These are phyloP conservation scores for Collybia sp. DNA, from an alignment of 768 basidiomycete species.

Conservation along the genomic window DNA sequence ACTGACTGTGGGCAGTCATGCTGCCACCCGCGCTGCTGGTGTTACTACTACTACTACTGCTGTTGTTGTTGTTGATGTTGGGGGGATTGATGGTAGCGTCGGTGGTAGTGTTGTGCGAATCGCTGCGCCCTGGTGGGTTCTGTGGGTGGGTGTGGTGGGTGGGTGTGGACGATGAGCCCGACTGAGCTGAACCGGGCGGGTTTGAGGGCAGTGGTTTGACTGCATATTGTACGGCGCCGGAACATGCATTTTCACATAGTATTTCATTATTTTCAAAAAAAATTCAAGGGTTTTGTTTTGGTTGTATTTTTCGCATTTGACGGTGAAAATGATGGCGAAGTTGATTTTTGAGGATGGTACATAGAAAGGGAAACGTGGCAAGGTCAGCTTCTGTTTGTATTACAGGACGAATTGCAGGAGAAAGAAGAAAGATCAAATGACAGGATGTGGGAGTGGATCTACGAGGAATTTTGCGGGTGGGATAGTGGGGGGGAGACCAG, in stretches of 20 bases:
- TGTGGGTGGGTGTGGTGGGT: background rate
- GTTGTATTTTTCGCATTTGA: too few species aligned
- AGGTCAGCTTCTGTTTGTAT: too few species aligned
- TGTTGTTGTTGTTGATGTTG: constrained; percentile 1
- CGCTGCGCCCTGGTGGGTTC: background rate
- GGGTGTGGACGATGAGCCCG: background rate
- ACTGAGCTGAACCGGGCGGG: background rate
- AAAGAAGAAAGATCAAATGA: constrained; percentile 1
- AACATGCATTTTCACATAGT: too few species aligned
- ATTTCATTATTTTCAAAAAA: too few species aligned
- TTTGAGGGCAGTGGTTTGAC: too few species aligned
- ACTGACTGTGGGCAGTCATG: background rate
- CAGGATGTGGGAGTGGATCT: constrained; percentile 1
- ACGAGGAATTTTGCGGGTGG: constrained; percentile 2
- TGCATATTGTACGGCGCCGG: too few species aligned
- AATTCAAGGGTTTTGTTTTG: too few species aligned
- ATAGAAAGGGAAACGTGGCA: too few species aligned
- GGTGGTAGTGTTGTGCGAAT: constrained; percentile 5
- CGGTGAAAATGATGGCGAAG: too few species aligned
- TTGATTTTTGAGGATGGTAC: too few species aligned
- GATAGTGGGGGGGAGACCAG: background rate
- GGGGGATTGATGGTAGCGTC: constrained; percentile 3
- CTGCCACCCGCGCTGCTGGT: constrained; percentile 1
- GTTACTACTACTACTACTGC: constrained; percentile 2
- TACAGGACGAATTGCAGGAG: too few species aligned